Evolutionary conservation across 2,329 filamentous ascomycete genomes (phyloP), one percentile per base, ranked within the genome.

Genomic region (Chlorencoelia australis): DNA sequence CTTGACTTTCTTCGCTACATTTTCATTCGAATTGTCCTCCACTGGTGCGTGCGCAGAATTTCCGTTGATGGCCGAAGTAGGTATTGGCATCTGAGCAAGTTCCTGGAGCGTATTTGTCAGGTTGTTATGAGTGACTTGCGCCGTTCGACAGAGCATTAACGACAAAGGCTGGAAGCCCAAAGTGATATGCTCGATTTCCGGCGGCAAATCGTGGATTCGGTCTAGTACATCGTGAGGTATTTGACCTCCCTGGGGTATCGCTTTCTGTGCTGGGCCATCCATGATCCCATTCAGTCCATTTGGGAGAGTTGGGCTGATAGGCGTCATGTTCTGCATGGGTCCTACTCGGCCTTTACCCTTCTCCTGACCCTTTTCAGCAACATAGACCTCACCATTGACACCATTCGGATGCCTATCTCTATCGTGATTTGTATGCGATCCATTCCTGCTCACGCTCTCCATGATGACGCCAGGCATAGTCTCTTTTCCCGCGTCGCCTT

Each of bases 111-210:
- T 69, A 7, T 82, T 78, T 32, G 75, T 69, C 20, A 96, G 67
- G 37, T 80, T 75, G 55, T 84, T 85, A 60, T 88, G 88, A 32
- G 83, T 86, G 52, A 80, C 76, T 59, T 95, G 87, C 21, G 84
- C 80, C 24, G 91, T 71, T 48, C 91, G 78, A 45, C 76, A 73
- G 35, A 96, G 69, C 30, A 98, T 64, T 10, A 71, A 71, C 4
- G 79, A 77, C 14, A 96, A 68, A 4, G 85, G 79, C 38, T 89
- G 70, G 56, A 87, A 93, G 21, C 76, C 79, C 39, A 79, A 66
- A 0, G 79, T 79, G 40, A 94, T 81, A 53, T 94, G 85, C 24
- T 64, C 59, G 24, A 81, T 74, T 52, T 76, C 72, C 40, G 73
- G 68, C 8, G 75, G 74, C 2, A 77, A 59, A 42, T 76, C 66